Percentiles rank a stretch among this genome's conserved stretches.
Conservation (phyloP, 2,329 filamentous ascomycete genomes). For the Aschersonia sp. region DNA sequence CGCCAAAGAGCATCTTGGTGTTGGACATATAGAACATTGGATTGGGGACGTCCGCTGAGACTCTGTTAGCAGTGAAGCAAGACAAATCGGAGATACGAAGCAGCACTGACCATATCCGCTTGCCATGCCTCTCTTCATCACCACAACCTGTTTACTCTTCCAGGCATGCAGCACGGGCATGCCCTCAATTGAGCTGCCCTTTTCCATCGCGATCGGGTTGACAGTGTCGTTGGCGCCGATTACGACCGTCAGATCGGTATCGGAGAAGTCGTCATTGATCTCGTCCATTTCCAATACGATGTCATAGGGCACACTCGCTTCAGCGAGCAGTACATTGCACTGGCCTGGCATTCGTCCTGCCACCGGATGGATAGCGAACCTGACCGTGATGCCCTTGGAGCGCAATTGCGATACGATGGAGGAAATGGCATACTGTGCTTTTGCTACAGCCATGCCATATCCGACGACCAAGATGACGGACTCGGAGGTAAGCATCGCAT, state of each 20-base stretch:
- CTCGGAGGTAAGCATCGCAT: constrained; percentile 60
- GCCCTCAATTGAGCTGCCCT: constrained; percentile 70
- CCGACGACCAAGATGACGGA: constrained; percentile 82
- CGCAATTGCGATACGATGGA: constrained; percentile 65
- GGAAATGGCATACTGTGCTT: constrained; percentile 80
- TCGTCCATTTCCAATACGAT: constrained; percentile 93
- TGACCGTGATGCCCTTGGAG: constrained; percentile 63
- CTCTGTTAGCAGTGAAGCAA: constrained; percentile 6
- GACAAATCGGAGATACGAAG: background rate
- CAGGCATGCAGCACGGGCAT: constrained; percentile 89
- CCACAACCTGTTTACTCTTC: constrained; percentile 85
- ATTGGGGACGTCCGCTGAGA: constrained; percentile 68
- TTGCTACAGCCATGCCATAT: constrained; percentile 89
- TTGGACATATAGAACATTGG: constrained; percentile 89
- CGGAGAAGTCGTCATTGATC: constrained; percentile 81
- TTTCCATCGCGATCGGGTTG: constrained; percentile 76
- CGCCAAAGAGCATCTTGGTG: constrained; percentile 83
- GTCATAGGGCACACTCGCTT: constrained; percentile 79
- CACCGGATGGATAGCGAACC: constrained; percentile 82
- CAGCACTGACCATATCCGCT: constrained; percentile 60
- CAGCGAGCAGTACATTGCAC: constrained; percentile 80
- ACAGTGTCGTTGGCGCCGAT: constrained; percentile 91
- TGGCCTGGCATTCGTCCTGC: constrained; percentile 88
- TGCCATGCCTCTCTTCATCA: constrained; percentile 86
- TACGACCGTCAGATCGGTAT: constrained; percentile 75